phyloP scores from a whole-genome alignment of 768 basidiomycete genomes.

The Naganishia kalamii region DNA sequence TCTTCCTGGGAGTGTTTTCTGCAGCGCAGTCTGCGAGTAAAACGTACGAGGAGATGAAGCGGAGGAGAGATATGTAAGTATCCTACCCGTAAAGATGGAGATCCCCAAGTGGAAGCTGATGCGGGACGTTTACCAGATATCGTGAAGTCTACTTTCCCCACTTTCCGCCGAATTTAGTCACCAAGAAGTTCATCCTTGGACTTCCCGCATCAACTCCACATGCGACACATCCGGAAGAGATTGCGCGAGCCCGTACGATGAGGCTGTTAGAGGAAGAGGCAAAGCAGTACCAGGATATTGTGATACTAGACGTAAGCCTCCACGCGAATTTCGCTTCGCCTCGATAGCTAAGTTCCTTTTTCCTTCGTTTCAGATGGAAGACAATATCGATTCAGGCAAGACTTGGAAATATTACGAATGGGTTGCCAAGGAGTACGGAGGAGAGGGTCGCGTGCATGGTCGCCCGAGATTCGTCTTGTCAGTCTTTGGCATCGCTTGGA shows the following conservation, averaged over 20 bases:
- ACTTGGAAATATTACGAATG: conserved; percentile 47
- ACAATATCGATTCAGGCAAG: conserved; percentile 47
- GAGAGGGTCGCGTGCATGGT: conserved; percentile 42
- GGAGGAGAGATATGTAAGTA: conserved; percentile 42
- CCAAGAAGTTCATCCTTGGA: conserved; percentile 46
- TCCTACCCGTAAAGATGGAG: background rate
- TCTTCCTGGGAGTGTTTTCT: conserved; percentile 46
- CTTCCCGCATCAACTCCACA: conserved; percentile 37
- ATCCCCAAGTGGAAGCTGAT: too few relatives aligned
- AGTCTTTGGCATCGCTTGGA: conserved; percentile 21
- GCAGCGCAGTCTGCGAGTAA: conserved; percentile 25
- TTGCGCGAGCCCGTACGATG: conserved; percentile 27
- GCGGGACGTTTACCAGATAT: conserved; percentile 27
- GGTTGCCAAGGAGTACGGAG: conserved; percentile 43
- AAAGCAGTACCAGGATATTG: conserved; percentile 42
- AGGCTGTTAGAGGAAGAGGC: conserved; percentile 35
- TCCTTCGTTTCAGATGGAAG: conserved; percentile 34
- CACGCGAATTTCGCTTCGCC: background rate
- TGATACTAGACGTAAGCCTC: conserved; percentile 39
- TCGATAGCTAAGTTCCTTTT: background rate
- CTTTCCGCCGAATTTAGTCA: conserved; percentile 43
- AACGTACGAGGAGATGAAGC: conserved; percentile 31
- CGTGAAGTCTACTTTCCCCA: conserved; percentile 40
- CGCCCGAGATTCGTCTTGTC: conserved; percentile 47
- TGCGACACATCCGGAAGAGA: conserved; percentile 32